Evolutionary conservation across 1,284 basidiomycete species (phyloP).

Genomic region (Moesziomyces globuligerus): DNA sequence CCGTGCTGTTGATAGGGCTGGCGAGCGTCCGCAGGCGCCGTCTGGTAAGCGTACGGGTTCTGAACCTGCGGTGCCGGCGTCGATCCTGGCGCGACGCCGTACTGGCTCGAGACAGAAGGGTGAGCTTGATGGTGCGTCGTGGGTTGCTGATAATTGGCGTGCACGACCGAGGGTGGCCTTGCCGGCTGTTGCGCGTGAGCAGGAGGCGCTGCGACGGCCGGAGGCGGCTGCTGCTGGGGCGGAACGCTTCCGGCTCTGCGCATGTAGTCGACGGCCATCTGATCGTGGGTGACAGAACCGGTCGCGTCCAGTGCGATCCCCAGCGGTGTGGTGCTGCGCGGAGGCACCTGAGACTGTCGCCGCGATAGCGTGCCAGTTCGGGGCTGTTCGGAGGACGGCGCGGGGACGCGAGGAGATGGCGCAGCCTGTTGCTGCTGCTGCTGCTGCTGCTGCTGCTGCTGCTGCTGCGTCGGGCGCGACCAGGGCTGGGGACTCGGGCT

Average conservation of each 20-base stretch:
- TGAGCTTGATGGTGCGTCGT: conserved; percentile 47
- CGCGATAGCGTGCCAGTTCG: conserved; percentile 38
- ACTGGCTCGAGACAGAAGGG: conserved; percentile 50
- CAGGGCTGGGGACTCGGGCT: conserved; percentile 63
- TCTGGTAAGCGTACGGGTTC: conserved; percentile 33
- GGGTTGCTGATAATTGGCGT: conserved; percentile 34
- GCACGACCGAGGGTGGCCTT: conserved; percentile 40
- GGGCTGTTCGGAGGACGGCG: conserved; percentile 24
- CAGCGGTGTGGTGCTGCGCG: conserved; percentile 69
- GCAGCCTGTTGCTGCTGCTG: conserved; percentile 29
- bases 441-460: conserved; percentile 32
- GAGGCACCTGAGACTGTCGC: conserved; percentile 42
- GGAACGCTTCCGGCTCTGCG: conserved; percentile 72
- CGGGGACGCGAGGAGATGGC: conserved; percentile 20
- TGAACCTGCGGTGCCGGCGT: conserved; percentile 18
- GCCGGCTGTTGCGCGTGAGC: conserved; percentile 26
- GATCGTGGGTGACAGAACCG: conserved; percentile 81
- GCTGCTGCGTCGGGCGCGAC: conserved; percentile 35
- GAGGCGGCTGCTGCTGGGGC: conserved; percentile 70
- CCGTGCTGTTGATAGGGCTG: conserved; percentile 29
- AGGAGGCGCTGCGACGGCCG: conserved; percentile 6
- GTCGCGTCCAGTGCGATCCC: conserved; percentile 82
- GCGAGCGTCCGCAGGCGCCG: conserved; percentile 18
- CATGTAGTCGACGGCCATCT: conserved; percentile 75
- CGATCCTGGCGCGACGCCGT: conserved; percentile 35